Evolutionary conservation across 257 asterid species (phyloP).

Genomic region (Nicotiana attenuata): DNA sequence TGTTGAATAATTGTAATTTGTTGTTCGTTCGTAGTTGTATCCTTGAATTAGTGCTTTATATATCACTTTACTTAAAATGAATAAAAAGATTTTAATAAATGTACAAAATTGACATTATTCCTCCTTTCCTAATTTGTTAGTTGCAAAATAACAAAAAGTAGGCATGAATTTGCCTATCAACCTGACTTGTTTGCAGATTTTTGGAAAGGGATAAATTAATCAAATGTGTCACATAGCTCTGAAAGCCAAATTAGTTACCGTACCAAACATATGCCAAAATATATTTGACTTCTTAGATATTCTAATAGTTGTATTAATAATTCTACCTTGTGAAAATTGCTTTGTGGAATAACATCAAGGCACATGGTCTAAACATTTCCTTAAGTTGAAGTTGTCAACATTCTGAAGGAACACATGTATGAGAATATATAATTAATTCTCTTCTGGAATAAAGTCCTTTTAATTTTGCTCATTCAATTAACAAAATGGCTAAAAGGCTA

Average conservation of each 20-base stretch:
- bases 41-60: background rate
- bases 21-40: background rate
- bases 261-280: constrained; percentile 34
- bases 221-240: constrained; percentile 14
- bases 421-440: too few relatives aligned
- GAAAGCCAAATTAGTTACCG: constrained; percentile 34
- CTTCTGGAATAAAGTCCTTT: too few relatives aligned
- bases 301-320: background rate
- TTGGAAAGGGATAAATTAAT: constrained; percentile 13
- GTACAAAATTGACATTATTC: constrained; percentile 6
- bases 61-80: background rate
- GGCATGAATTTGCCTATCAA: constrained; percentile 29
- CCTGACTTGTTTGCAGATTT: constrained; percentile 20
- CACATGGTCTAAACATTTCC: background rate
- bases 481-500: too few relatives aligned
- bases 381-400: background rate
- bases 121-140: constrained; percentile 8
- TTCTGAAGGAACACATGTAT: too few relatives aligned
- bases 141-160: constrained; percentile 30
- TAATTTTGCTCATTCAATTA: too few relatives aligned
- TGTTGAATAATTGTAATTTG: background rate
- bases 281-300: constrained; percentile 20
- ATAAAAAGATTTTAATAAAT: background rate
- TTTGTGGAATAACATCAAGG: background rate
- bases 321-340: background rate